Evolutionary conservation across 2,329 filamentous ascomycete genomes (phyloP).

Genomic region (Zasmidium cellare): DNA sequence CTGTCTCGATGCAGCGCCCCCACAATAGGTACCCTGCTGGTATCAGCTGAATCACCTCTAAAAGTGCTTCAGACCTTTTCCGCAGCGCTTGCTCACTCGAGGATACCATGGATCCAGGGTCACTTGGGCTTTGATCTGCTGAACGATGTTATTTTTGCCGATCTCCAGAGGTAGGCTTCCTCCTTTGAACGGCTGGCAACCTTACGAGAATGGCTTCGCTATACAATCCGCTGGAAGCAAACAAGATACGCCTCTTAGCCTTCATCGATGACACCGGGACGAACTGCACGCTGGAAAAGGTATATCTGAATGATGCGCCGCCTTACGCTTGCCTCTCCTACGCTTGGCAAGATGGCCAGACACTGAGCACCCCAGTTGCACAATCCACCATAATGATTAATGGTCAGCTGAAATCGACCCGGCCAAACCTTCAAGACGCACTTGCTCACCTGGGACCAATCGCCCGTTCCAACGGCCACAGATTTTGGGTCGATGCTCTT

Average conservation of each 20-base stretch:
- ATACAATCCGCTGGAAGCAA: background rate
- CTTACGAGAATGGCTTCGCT: background rate
- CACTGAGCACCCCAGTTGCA: background rate
- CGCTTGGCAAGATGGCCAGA: background rate
- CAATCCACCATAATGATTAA: background rate
- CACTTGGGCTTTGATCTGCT: too few relatives aligned
- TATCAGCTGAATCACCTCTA: too few relatives aligned
- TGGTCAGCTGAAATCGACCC: background rate
- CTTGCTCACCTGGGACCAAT: background rate
- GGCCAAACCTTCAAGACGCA: background rate
- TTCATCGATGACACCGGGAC: background rate
- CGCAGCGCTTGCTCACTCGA: too few relatives aligned
- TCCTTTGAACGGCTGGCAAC: too few relatives aligned
- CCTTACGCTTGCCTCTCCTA: slow-evolving; percentile 2
- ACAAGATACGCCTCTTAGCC: background rate
- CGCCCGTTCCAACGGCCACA: background rate
- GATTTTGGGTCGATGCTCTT: slow-evolving; percentile 14
- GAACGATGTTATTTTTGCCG: too few relatives aligned
- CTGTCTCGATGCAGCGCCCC: too few relatives aligned
- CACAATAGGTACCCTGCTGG: too few relatives aligned
- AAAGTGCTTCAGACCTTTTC: too few relatives aligned
- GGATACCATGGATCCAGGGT: too few relatives aligned
- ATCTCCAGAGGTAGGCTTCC: too few relatives aligned
- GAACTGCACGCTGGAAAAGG: background rate
- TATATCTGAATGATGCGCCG: background rate